phyloP scores from a whole-genome alignment of 2,329 filamentous ascomycete species.

The Lachnellula arida region DNA sequence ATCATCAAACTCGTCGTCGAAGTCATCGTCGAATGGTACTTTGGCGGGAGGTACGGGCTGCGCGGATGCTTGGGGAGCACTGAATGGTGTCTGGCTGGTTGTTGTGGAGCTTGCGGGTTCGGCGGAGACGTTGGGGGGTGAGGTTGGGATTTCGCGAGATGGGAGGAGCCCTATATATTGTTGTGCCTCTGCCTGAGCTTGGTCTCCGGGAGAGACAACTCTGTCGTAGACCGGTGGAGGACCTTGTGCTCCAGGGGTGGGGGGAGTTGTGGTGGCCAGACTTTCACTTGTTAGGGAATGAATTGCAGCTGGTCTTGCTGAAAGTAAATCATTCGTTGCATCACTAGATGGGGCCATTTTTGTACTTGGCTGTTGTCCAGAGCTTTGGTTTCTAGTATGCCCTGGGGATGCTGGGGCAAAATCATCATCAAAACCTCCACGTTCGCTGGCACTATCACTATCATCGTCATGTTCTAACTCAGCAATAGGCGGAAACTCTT shows the following conservation, averaged over 20 bases:
- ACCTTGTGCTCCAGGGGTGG: conserved; percentile 48
- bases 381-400: conserved; percentile 25
- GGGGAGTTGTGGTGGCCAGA: conserved; percentile 36
- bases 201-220: conserved; percentile 33
- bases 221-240: conserved; percentile 55
- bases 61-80: conserved; percentile 21
- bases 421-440: conserved; percentile 88
- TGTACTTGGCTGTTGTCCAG: conserved; percentile 17
- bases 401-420: conserved; percentile 61
- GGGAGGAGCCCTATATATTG: conserved; percentile 54
- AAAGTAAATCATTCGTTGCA: conserved; percentile 28
- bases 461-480: conserved; percentile 78
- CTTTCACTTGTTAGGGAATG: conserved; percentile 22
- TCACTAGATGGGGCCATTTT: conserved; percentile 27
- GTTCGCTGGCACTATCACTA: conserved; percentile 74
- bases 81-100: conserved; percentile 25
- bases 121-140: conserved; percentile 23
- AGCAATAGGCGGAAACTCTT: conserved; percentile 92
- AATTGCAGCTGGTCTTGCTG: conserved; percentile 28
- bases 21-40: conserved; percentile 66
- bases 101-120: conserved; percentile 26
- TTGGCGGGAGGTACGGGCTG: conserved; percentile 37
- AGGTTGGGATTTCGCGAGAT: conserved; percentile 46
- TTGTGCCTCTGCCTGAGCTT: conserved; percentile 43
- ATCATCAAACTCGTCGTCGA: conserved; percentile 79